Evolutionary conservation across 306 rosid genomes (phyloP).

Genomic region (Casuarina cunninghamiana): DNA sequence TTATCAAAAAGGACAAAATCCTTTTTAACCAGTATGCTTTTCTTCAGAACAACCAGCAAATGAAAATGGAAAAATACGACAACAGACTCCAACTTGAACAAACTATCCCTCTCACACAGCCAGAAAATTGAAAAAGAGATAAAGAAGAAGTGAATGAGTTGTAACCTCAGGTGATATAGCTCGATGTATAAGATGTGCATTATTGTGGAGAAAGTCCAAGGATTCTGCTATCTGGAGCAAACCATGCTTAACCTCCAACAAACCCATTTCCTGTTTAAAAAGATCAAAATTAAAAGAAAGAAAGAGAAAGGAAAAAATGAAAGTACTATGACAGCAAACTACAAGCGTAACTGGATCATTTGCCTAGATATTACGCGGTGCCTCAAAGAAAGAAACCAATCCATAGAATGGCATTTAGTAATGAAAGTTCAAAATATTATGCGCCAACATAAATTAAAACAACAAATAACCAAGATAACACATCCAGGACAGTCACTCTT

Average conservation of each 20-base stretch:
- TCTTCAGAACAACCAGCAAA: background rate
- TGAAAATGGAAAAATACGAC: background rate
- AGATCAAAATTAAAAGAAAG: background rate
- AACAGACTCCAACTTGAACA: background rate
- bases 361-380: background rate
- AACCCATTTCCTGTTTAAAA: slow-evolving; percentile 74
- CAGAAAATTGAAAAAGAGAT: background rate
- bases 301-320: no score
- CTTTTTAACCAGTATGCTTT: background rate
- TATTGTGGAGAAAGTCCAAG: slow-evolving; percentile 87
- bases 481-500: background rate
- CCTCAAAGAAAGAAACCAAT: background rate
- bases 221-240: slow-evolving; percentile 94
- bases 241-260: slow-evolving; percentile 97
- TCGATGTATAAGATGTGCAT: slow-evolving; percentile 87
- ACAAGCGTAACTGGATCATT: slow-evolving; percentile 1
- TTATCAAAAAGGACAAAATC: background rate
- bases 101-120: background rate
- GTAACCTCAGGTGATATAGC: slow-evolving; percentile 92
- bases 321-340: background rate
- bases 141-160: background rate
- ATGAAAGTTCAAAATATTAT: background rate
- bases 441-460: background rate
- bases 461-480: background rate
- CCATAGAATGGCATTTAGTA: background rate